Evolutionary conservation across 140 eudicot species (phyloP), one percentile per base, ranked within the genome.

Genomic region (Flaveria floridana): DNA sequence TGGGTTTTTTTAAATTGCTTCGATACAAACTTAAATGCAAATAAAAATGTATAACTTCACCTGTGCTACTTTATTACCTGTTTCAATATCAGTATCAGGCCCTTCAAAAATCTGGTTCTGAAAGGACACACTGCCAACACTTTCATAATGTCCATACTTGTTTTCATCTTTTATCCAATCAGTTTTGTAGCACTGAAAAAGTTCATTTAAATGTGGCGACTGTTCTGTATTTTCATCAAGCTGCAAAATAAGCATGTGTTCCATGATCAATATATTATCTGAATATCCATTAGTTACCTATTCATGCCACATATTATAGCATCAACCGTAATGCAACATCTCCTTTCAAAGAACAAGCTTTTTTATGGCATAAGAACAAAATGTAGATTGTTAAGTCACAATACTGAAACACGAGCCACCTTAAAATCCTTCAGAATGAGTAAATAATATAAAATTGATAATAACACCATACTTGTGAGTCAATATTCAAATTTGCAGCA

Each of bases 181-280:
- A 82, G 96, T 84, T 74, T 84, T 85, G 80, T 94, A 84, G 87
- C 97, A 88, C 79, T 94, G 99, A 56, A 94, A 88, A 78, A 94
- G 96, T 89, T 94, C 99, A 81, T 86, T 86, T 65, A 94, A 75
- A 87, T 94, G 99, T 63, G 97, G 99, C 97, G 95, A 90, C 82
- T 90, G 99, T 84, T 94, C 99, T 94, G 90, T 66, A 79, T 94
- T 90, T 73, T 94, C 96, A 44, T 94, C 99, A 79, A 90, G 90
- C 99, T 94, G 86, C 65, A 78, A 11, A 74, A 47, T 70, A 78
- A 68, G 63, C 20, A 59, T 26, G 61, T 46, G 48, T 53, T 16
- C 56, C 26, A 20, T 34, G 48, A 44, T 44, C 51, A 13, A 61
- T 53, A 44, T 50, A 56, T 47, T 74, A 47, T n/a, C 15, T 44